A percentile compares a stretch with the other conserved stretches of the same genome.
phyloP scores from a whole-genome alignment of 177 flowering plant species.

The Vitis hybrid region DNA sequence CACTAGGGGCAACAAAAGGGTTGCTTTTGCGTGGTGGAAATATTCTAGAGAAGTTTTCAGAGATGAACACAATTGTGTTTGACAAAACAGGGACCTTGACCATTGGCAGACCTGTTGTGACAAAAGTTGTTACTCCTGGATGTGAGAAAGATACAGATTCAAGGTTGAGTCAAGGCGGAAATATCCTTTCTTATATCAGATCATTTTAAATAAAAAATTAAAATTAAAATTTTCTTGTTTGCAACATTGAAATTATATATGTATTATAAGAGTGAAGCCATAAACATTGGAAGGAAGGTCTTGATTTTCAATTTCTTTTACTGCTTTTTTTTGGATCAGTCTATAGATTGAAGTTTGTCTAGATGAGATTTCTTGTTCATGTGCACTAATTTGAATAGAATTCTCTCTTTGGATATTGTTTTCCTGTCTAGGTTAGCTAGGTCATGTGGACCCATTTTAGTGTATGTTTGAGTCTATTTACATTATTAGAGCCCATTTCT shows the following conservation, averaged over 20 bases:
- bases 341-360: too few species aligned
- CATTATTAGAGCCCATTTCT: too few species aligned
- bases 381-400: too few species aligned
- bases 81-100: slow-evolving; percentile 99
- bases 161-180: slow-evolving; percentile 31
- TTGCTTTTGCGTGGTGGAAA: slow-evolving; percentile 95
- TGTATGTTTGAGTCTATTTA: too few species aligned
- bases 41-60: slow-evolving; percentile 80
- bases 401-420: too few species aligned
- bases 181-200: not conserved
- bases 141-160: slow-evolving; percentile 23
- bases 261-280: not conserved
- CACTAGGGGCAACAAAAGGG: slow-evolving; percentile 94
- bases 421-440: too few species aligned
- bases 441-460: too few species aligned
- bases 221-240: not conserved
- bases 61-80: slow-evolving; percentile 77
- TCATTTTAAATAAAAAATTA: not conserved
- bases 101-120: slow-evolving; percentile 84
- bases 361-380: too few species aligned
- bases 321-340: too few species aligned
- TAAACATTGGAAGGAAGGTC: too few species aligned
- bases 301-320: too few species aligned
- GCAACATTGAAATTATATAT: too few species aligned
- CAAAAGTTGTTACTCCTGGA: slow-evolving; percentile 55